A percentile compares a stretch with the other conserved stretches of the same genome.
Conservation (phyloP, 1,139 yeast genomes). For the Candida tropicalis region DNA sequence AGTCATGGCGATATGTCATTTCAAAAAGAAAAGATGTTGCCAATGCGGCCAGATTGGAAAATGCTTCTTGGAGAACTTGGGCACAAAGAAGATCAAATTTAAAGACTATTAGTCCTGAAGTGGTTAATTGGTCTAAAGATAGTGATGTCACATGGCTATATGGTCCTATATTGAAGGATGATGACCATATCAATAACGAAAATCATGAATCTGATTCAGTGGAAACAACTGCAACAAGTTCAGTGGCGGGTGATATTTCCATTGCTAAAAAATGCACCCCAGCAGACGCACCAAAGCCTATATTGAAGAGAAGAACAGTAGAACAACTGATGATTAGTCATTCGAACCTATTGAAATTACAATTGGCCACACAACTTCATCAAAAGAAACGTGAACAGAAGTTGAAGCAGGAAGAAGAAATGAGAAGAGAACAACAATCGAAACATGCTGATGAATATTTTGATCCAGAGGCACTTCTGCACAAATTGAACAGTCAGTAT, state of each 20-base stretch:
- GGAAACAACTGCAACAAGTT: slow-evolving; percentile 39
- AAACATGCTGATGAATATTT: slow-evolving; percentile 36
- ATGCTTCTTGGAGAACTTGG: slow-evolving; percentile 89
- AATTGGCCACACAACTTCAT: slow-evolving; percentile 42
- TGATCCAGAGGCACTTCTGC: slow-evolving; percentile 61
- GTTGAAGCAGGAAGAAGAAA: slow-evolving; percentile 19
- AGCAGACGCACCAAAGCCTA: slow-evolving; percentile 60
- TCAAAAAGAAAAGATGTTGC: slow-evolving; percentile 76
- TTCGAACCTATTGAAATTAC: slow-evolving; percentile 51
- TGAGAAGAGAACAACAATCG: slow-evolving; percentile 23
- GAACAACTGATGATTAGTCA: slow-evolving; percentile 72
- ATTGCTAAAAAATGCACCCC: slow-evolving; percentile 18
- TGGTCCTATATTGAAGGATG: slow-evolving; percentile 68
- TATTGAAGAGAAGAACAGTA: slow-evolving; percentile 78
- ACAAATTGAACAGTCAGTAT: slow-evolving; percentile 62
- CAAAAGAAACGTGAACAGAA: slow-evolving; percentile 25
- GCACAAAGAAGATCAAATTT: slow-evolving; percentile 71
- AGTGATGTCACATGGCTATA: slow-evolving; percentile 82
- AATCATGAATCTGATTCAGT: slow-evolving; percentile 18
- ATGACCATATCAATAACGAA: slow-evolving; percentile 19
- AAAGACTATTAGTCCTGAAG: slow-evolving; percentile 71
- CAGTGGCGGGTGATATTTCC: slow-evolving; percentile 52
- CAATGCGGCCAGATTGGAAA: slow-evolving; percentile 67
- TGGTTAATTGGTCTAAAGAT: slow-evolving; percentile 78
- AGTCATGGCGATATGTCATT: slow-evolving; percentile 93